Base-by-base conservation (phyloP, 805 yeast genomes). In the Yamadazyma paraphyllophila region DNA sequence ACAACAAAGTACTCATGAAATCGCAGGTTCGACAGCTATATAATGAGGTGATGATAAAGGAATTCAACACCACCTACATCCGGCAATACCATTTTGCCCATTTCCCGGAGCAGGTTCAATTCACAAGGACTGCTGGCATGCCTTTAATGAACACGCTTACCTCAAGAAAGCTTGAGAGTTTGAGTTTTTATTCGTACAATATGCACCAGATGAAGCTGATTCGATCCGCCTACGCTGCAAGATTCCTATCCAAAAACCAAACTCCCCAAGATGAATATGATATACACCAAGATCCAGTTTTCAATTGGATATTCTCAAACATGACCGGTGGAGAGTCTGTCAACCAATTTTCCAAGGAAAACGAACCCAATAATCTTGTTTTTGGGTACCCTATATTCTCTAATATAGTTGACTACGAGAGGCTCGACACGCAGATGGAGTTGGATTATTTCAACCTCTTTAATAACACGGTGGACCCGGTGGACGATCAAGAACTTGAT, bases 41-140 rank as follows among this genome's bases (percentile, higher is more conserved):
- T 16, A 59, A 59, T 39, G 67, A 62, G 42, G 43, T 61, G 5
- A 51, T 55, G 53, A 50, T 62, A n/a, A 42, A 49, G n/a, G 42
- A 39, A 13, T 59, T 62, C 43, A 51, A 43, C 10, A 16, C 24
- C 3, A 50, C 53, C 2, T 30, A 29, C 4, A 40, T 62, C 24
- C 33, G 41, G 10, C 47, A 32, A 20, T 46, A 51, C 30, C 49
- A 59, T 46, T 60, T 49, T 47, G 17, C 50, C 4, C 66, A 62
- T 45, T 44, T 59, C 5, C 63, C 66, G 1, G 31, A 24, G 5
- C 39, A 42, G 20, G 41, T 47, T 3, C 39, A 27, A 11, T 41
- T 49, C 20, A 26, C 39, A 6, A 26, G 35, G 10, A n/a, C 35
- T 16, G 17, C 42, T 39, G n/a, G 33, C 32, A 32, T 31, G 31